These are phyloP conservation scores for Podospora pseudoanserina DNA, from an alignment of 495 filamentous ascomycete genomes.

Conservation along the genomic window DNA sequence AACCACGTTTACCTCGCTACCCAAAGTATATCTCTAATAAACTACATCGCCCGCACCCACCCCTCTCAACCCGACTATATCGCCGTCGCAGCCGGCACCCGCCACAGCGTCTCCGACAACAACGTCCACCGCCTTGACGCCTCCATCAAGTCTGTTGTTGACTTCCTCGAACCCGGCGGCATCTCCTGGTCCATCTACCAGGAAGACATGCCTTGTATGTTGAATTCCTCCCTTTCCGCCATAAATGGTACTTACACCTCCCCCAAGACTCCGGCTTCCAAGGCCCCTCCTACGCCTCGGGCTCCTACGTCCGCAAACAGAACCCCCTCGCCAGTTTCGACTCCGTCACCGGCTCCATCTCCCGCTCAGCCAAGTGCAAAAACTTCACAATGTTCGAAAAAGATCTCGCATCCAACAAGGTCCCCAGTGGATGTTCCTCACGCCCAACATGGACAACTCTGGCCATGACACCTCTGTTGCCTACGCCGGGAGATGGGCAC, in stretches of 20 bases:
- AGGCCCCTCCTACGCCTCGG: slow-evolving; percentile 35
- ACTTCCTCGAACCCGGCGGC: slow-evolving; percentile 64
- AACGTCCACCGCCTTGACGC: slow-evolving; percentile 52
- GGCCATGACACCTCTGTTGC: slow-evolving; percentile 68
- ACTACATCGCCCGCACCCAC: slow-evolving; percentile 51
- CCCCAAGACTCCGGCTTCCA: slow-evolving; percentile 61
- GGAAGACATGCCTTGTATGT: slow-evolving; percentile 57
- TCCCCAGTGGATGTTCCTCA: slow-evolving; percentile 73
- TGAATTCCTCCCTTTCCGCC: too few relatives aligned
- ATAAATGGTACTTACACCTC: too few relatives aligned
- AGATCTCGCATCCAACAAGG: slow-evolving; percentile 53
- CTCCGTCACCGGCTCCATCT: slow-evolving; percentile 51
- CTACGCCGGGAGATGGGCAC: slow-evolving; percentile 57
- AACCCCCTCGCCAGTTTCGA: slow-evolving; percentile 58
- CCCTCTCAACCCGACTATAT: slow-evolving; percentile 62
- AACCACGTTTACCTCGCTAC: slow-evolving; percentile 49
- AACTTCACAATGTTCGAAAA: slow-evolving; percentile 62
- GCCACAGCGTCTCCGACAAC: slow-evolving; percentile 64
- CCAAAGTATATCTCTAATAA: slow-evolving; percentile 61
- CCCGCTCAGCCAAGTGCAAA: slow-evolving; percentile 61
- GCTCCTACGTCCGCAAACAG: slow-evolving; percentile 48
- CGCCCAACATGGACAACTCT: slow-evolving; percentile 66
- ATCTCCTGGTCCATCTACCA: slow-evolving; percentile 69
- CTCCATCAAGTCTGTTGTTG: slow-evolving; percentile 65
- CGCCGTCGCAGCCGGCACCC: slow-evolving; percentile 57